Evolutionary conservation across 345 rosid species (phyloP).

Genomic region (Syzygium jambos): DNA sequence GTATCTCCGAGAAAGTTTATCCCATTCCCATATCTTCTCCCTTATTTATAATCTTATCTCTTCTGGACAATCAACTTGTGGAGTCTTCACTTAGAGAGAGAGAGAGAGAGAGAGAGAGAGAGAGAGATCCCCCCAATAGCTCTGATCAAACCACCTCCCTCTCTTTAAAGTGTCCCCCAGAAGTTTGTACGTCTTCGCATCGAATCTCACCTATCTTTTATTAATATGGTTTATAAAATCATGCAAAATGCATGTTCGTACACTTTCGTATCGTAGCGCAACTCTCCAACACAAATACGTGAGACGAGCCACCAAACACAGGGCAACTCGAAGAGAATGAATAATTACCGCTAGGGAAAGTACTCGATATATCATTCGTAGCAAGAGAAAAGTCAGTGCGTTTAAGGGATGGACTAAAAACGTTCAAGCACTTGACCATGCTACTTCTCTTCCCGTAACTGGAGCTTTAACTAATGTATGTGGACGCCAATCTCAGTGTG

Average conservation of each 20-base stretch:
- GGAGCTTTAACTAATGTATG: not conserved
- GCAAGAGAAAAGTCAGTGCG: not conserved
- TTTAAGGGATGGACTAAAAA: not conserved
- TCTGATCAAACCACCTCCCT: not conserved
- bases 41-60: slow-evolving; percentile 1
- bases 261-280: slow-evolving; percentile 38
- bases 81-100: slow-evolving; percentile 41
- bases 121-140: not conserved
- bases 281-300: not conserved
- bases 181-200: not conserved
- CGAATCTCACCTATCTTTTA: not conserved
- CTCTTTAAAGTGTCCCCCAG: not conserved
- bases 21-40: slow-evolving; percentile 56
- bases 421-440: not conserved
- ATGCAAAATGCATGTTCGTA: slow-evolving; percentile 36
- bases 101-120: not conserved
- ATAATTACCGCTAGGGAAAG: not conserved
- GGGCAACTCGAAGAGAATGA: not conserved
- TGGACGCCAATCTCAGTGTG: not conserved
- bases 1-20: slow-evolving; percentile 48
- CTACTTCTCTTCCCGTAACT: not conserved
- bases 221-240: not conserved
- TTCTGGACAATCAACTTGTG: slow-evolving; percentile 37
- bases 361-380: not conserved
- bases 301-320: not conserved